Percentiles rank a stretch among this genome's conserved stretches.
phyloP scores from a whole-genome alignment of 805 yeast species.

The Debaryomyces tyrocola region DNA sequence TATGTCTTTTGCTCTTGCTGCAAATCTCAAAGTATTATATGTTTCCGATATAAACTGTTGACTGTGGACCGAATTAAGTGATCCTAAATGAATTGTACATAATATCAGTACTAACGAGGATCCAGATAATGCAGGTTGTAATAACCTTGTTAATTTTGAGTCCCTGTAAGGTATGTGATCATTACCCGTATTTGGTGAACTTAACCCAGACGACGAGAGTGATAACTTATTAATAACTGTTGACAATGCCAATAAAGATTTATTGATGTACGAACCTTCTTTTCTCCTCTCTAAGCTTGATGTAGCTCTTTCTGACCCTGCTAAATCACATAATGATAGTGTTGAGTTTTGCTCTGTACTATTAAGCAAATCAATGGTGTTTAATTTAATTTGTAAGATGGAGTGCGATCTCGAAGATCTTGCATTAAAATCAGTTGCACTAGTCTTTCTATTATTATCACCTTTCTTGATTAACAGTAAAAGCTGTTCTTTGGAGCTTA shows the following conservation, averaged over 20 bases:
- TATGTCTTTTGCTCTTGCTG: conserved; percentile 89
- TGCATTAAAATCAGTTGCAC: conserved; percentile 86
- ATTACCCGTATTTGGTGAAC: conserved; percentile 20
- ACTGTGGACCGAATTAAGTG: conserved; percentile 17
- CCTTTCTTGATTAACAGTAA: conserved; percentile 63
- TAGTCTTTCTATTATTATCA: conserved; percentile 72
- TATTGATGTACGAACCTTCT: conserved; percentile 92
- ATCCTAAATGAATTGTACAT: conserved; percentile 78
- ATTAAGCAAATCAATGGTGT: conserved; percentile 39
- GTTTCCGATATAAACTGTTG: conserved; percentile 70
- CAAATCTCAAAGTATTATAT: conserved; percentile 83
- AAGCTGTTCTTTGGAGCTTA: conserved; percentile 58
- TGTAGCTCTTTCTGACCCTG: conserved; percentile 92
- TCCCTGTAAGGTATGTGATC: conserved; percentile 91
- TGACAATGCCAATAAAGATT: conserved; percentile 84
- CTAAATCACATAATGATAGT: conserved; percentile 87
- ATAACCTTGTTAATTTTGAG: conserved; percentile 82
- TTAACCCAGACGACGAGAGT: conserved; percentile 26
- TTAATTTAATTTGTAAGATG: conserved; percentile 67
- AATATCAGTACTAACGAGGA: conserved; percentile 78
- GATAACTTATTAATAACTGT: conserved; percentile 87
- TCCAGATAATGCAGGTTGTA: conserved; percentile 93
- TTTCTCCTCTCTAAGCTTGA: conserved; percentile 76
- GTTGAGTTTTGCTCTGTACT: conserved; percentile 52
- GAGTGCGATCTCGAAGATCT: conserved; percentile 93